Evolutionary conservation across 78 protist genomes (phyloP), one percentile per base, ranked within the genome.

Genomic region (Dictyostelium capitatum): DNA sequence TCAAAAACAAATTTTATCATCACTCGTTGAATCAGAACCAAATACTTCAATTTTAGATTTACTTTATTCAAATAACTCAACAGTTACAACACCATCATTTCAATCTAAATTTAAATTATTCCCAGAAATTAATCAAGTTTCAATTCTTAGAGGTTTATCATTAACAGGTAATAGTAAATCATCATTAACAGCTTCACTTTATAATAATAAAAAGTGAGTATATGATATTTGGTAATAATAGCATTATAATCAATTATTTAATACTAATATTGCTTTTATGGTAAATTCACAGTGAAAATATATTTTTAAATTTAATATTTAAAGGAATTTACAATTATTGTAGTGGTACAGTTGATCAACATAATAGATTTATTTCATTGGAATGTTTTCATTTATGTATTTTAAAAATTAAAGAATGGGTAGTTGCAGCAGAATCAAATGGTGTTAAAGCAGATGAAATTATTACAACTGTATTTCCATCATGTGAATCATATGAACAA

Each of bases 71-170:
- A 75, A 19, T 0, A 46, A 6, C 12, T 32, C 65, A 17, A 41
- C 56, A 56, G n/a, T n/a, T n/a, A 37, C 43, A 37, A 3, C 43
- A 37, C 43, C 43, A 37, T 53, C 82, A 25, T 80, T 62, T 11
- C 79, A 62, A 25, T 28, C 37, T 8, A 32, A 20, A 41, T 87
- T 78, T 51, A 74, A 48, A n/a, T 51, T 6, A 57, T 87, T 75
- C 53, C 84, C 93, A 64, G 53, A 47, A 25, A 53, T 87, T 15
- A 54, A 56, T 50, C 82, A 78, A 59, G n/a, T 87, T 12, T 48
- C 79, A 23, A 51, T 87, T 37, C 56, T 87, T 23, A 74, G 93
- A 78, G 93, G 93, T 57, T 10, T 87, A 30, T 56, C 78, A 64
- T 47, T 87, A 59, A 54, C 84, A 28, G 70, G 48, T 14, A 46